Evolutionary conservation across 768 basidiomycete genomes (phyloP).

Genomic region (Suillus clintonianus): DNA sequence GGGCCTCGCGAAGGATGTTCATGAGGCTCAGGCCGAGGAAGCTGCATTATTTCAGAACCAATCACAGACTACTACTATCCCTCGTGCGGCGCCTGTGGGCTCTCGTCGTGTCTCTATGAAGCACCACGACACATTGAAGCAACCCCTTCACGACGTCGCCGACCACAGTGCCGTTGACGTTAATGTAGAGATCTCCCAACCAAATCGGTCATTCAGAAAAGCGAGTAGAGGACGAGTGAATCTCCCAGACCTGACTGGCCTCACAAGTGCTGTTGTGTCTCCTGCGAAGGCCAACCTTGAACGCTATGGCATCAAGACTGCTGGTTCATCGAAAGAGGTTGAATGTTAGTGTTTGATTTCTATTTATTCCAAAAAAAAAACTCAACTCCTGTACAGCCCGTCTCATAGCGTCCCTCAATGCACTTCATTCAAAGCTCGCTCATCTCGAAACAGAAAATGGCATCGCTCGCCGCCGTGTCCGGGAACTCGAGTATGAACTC

Average conservation of each 20-base stretch:
- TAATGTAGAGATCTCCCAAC: conserved; percentile 7
- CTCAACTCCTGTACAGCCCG: conserved; percentile 45
- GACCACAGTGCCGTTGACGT: conserved; percentile 26
- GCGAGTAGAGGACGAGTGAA: conserved; percentile 47
- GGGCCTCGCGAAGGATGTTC: conserved; percentile 57
- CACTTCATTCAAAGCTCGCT: conserved; percentile 67
- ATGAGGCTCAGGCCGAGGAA: conserved; percentile 33
- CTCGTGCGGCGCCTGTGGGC: not conserved
- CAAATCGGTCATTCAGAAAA: conserved; percentile 17
- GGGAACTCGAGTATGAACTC: conserved; percentile 84
- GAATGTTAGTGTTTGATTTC: conserved; percentile 50
- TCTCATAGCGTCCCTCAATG: conserved; percentile 58
- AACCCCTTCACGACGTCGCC: conserved; percentile 34
- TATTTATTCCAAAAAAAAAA: not conserved
- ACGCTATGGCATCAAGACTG: conserved; percentile 50
- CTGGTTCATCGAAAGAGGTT: conserved; percentile 53
- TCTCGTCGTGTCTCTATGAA: conserved; percentile 10
- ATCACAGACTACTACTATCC: conserved; percentile 6
- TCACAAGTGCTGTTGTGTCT: conserved; percentile 76
- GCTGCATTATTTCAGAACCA: not conserved
- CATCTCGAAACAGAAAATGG: conserved; percentile 82
- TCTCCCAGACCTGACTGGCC: conserved; percentile 81
- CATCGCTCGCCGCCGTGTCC: conserved; percentile 78
- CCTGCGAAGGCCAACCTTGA: conserved; percentile 60
- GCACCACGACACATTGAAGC: not conserved